Conservation (phyloP, 805 yeast species). For the Groenewaldozyma tartarivorans region DNA sequence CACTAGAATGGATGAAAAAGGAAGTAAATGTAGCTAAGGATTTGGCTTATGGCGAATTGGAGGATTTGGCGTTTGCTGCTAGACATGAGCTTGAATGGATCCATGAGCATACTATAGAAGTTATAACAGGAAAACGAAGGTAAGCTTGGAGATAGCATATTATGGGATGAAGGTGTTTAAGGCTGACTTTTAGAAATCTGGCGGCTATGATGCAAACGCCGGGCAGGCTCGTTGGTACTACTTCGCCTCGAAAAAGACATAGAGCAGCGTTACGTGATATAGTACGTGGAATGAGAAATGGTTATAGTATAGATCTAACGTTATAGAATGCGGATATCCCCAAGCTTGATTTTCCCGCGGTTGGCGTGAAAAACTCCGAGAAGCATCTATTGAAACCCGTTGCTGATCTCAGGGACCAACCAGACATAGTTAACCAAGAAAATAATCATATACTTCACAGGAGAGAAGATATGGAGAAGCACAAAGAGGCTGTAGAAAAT, state of each 20-base stretch:
- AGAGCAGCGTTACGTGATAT: too few species aligned
- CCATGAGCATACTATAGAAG: conserved; percentile 33
- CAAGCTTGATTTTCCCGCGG: too few species aligned
- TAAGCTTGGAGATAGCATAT: conserved; percentile 11
- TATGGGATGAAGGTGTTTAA: not conserved
- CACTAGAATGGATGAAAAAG: conserved; percentile 41
- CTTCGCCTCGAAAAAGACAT: conserved; percentile 13
- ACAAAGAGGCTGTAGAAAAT: too few species aligned
- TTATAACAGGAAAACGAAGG: conserved; percentile 21
- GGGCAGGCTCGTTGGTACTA: conserved; percentile 14
- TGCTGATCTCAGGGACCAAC: too few species aligned
- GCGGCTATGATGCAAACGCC: conserved; percentile 20
- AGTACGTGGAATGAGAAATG: too few species aligned
- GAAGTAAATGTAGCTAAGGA: conserved; percentile 35
- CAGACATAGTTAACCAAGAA: too few species aligned
- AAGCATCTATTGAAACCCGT: too few species aligned
- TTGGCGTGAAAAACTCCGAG: too few species aligned
- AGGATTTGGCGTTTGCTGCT: conserved; percentile 33
- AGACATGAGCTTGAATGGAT: conserved; percentile 33
- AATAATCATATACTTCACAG: too few species aligned
- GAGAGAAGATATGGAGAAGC: too few species aligned
- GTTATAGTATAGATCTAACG: too few species aligned
- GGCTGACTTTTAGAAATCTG: conserved; percentile 8
- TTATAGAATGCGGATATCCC: too few species aligned
- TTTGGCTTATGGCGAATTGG: conserved; percentile 31